phyloP scores from a whole-genome alignment of 805 yeast genomes.

The Zygosaccharomyces lentus region DNA sequence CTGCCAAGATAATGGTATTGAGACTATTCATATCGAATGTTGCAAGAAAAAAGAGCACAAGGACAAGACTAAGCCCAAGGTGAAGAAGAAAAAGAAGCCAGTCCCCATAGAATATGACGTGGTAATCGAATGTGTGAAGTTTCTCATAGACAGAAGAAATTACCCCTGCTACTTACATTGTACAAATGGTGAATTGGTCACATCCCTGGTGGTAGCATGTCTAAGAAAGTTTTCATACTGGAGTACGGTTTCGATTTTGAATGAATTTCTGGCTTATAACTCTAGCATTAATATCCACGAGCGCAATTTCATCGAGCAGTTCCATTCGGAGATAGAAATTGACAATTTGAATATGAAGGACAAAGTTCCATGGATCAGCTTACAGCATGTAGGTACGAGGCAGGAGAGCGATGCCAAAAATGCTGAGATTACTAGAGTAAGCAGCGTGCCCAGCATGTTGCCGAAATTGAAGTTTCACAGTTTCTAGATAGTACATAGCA shows the following conservation, averaged over 20 bases:
- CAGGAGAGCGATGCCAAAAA: slow-evolving; percentile 4
- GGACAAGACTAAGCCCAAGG: slow-evolving; percentile 31
- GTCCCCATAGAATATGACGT: slow-evolving; percentile 72
- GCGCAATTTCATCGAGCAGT: slow-evolving; percentile 76
- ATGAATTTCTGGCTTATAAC: slow-evolving; percentile 75
- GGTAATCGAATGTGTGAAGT: slow-evolving; percentile 55
- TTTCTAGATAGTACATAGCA: slow-evolving; percentile 10
- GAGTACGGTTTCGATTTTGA: slow-evolving; percentile 83
- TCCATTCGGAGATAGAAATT: slow-evolving; percentile 59
- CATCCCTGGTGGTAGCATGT: slow-evolving; percentile 82
- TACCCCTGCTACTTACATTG: slow-evolving; percentile 84
- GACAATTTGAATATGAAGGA: slow-evolving; percentile 34
- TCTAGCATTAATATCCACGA: slow-evolving; percentile 79
- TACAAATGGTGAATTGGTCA: slow-evolving; percentile 82
- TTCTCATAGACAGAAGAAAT: slow-evolving; percentile 52
- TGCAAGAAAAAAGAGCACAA: slow-evolving; percentile 40
- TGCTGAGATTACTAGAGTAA: slow-evolving; percentile 15
- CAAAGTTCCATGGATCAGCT: slow-evolving; percentile 36
- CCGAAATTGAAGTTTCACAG: slow-evolving; percentile 29
- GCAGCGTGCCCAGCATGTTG: slow-evolving; percentile 21
- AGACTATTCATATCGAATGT: slow-evolving; percentile 62
- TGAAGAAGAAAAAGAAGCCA: slow-evolving; percentile 76
- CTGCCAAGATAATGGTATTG: slow-evolving; percentile 51
- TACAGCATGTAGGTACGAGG: slow-evolving; percentile 17
- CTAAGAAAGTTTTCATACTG: slow-evolving; percentile 77